Evolutionary conservation across 345 rosid genomes (phyloP), one percentile per base, ranked within the genome.

Genomic region (Xanthoceras sorbifolium): DNA sequence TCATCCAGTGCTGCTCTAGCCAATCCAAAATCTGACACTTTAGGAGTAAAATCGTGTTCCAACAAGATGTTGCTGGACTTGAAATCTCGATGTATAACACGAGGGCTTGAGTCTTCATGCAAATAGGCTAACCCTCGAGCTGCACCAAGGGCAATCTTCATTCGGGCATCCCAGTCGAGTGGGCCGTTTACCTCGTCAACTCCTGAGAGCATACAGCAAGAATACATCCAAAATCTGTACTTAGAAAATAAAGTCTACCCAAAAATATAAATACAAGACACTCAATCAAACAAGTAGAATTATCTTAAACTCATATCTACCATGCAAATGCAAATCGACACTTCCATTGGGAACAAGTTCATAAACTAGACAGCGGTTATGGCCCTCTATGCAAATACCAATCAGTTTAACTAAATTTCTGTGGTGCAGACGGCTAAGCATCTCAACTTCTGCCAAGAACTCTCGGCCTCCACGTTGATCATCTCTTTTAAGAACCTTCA

Each of bases 391-490:
- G 85, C 93, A 88, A 50, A 87, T 89, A 38, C 93, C 96, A 52
- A 88, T 83, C 69, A 91, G 70, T 61, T 87, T 87, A 54, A 91
- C 96, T 34, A 91, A 80, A 79, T 91, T 91, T 73, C 96, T 85
- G 79, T 91, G 96, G 79, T 91, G 96, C 75, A 91, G 86, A 59
- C 93, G 92, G 84, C 93, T 81, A 67, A 91, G 90, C 93, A 91
- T 91, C 84, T 91, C 96, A 32, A 91, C 89, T 83, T 91, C 96
- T 28, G 92, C 89, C 80, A 91, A 82, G 89, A 91, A 89, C 32
- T 89, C 96, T 55, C 89, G 85, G 70, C 85, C 83, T 44, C 96
- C 90, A 5, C 79, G 96, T 57, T 76, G 90, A 63, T 86, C 87
- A 72, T 83, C 88, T 81, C 89, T 87, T 82, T 89, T 91, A 66